Conservation (phyloP, 176 grass and related monocot species). For the Phyllostachys edulis region DNA sequence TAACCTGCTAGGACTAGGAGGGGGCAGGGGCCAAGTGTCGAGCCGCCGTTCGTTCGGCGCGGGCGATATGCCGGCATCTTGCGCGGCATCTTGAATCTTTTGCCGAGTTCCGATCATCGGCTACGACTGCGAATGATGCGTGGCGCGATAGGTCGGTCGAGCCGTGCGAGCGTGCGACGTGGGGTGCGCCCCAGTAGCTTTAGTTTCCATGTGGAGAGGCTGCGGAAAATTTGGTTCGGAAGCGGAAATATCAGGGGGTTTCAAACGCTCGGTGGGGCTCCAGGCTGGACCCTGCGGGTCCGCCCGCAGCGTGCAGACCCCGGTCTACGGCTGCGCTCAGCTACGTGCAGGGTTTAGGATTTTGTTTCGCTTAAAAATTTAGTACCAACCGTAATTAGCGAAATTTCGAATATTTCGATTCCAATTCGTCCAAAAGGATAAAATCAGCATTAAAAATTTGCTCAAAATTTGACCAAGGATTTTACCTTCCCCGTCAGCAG, state of each 20-base stretch:
- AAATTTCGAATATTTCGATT: too few relatives aligned
- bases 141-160: neutral
- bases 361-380: too few relatives aligned
- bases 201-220: neutral
- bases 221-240: neutral
- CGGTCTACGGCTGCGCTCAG: neutral
- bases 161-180: neutral
- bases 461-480: too few relatives aligned
- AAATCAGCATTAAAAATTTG: too few relatives aligned
- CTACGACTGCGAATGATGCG: too few relatives aligned
- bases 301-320: neutral
- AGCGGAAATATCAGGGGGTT: neutral
- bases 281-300: neutral
- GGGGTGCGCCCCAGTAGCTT: neutral
- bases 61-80: neutral
- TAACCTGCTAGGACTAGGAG: neutral
- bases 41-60: neutral
- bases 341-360: too few relatives aligned
- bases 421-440: too few relatives aligned
- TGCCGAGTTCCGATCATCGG: neutral
- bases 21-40: conserved; percentile 28
- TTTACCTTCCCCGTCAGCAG: too few relatives aligned
- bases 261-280: neutral
- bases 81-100: neutral
- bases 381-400: too few relatives aligned